Conservation (phyloP, 2,329 filamentous ascomycete species). For the Mollisiaceae sp. region DNA sequence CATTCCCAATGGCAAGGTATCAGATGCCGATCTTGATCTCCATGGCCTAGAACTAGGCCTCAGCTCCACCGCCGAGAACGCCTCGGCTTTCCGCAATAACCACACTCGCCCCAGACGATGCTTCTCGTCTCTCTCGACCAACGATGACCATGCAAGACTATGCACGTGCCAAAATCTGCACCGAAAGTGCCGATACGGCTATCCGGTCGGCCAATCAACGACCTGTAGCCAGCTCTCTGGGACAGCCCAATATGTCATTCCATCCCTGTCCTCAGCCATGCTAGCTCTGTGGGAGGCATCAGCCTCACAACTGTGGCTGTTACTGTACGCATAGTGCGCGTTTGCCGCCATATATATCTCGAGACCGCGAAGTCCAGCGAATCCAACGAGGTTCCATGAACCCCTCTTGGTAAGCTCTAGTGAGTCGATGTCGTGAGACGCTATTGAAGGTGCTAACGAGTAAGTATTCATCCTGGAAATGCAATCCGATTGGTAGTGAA, state of each 20-base stretch:
- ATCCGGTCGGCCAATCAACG: conserved; percentile 10
- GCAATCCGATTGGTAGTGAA: neutral
- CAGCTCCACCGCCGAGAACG: conserved; percentile 1
- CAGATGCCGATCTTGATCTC: conserved; percentile 3
- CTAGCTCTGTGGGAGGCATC: conserved; percentile 12
- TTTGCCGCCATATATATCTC: conserved; percentile 24
- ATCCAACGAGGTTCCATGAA: neutral
- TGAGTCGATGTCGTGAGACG: conserved; percentile 9
- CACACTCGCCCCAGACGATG: neutral
- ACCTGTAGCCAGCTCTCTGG: neutral
- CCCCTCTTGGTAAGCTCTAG: neutral
- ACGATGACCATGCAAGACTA: neutral
- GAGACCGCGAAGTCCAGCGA: conserved; percentile 11
- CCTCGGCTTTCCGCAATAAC: neutral
- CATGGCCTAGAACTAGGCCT: neutral
- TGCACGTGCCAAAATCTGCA: neutral
- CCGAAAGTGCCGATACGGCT: conserved; percentile 7
- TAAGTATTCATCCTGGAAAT: neutral
- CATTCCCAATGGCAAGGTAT: neutral
- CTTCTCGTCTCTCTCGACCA: neutral
- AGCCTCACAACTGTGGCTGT: conserved; percentile 16
- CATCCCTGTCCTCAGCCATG: conserved; percentile 15
- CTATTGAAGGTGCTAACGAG: conserved; percentile 1
- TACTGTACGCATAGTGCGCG: conserved; percentile 19
- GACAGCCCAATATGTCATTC: conserved; percentile 13